Evolutionary conservation across 169 alveolate genomes (phyloP).

Genomic region (Eimeria praecox): DNA sequence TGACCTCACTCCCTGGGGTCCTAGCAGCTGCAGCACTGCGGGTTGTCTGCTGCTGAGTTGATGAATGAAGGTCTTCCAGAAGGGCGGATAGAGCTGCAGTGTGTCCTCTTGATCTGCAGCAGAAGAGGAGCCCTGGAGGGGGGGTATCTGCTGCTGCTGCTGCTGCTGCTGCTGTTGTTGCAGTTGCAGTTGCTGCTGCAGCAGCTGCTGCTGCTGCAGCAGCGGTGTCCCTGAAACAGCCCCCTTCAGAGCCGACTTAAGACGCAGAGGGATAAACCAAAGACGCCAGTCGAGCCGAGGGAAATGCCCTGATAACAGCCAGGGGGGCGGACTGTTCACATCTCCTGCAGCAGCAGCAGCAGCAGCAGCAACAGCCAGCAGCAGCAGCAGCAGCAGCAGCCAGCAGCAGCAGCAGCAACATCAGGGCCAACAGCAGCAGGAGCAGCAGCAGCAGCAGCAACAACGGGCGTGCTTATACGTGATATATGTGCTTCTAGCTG

Average conservation of each 20-base stretch:
- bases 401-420: slow-evolving; percentile 59
- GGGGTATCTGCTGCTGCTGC: slow-evolving; percentile 39
- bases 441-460: slow-evolving; percentile 5
- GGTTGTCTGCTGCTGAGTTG: slow-evolving; percentile 49
- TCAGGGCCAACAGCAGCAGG: neutral
- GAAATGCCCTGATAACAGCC: slow-evolving; percentile 74
- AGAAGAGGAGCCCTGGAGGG: neutral
- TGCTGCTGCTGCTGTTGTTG: slow-evolving; percentile 59
- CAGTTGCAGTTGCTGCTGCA: slow-evolving; percentile 50
- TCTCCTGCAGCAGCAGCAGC: slow-evolving; percentile 69
- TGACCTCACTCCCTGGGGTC: slow-evolving; percentile 58
- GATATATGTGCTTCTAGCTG: too few relatives aligned
- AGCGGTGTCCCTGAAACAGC: slow-evolving; percentile 38
- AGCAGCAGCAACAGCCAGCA: slow-evolving; percentile 50
- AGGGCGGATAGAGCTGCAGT: slow-evolving; percentile 52
- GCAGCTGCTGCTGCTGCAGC: slow-evolving; percentile 57
- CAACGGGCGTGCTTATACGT: too few relatives aligned
- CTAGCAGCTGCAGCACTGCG: slow-evolving; percentile 62
- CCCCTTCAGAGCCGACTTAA: slow-evolving; percentile 8
- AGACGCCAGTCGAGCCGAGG: slow-evolving; percentile 82
- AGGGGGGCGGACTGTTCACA: slow-evolving; percentile 58
- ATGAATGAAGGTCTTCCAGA: slow-evolving; percentile 16
- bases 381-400: neutral
- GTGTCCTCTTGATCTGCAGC: neutral
- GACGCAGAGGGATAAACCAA: slow-evolving; percentile 79